Conservation (phyloP, 345 rosid genomes). For the Pelargonium nanum region DNA sequence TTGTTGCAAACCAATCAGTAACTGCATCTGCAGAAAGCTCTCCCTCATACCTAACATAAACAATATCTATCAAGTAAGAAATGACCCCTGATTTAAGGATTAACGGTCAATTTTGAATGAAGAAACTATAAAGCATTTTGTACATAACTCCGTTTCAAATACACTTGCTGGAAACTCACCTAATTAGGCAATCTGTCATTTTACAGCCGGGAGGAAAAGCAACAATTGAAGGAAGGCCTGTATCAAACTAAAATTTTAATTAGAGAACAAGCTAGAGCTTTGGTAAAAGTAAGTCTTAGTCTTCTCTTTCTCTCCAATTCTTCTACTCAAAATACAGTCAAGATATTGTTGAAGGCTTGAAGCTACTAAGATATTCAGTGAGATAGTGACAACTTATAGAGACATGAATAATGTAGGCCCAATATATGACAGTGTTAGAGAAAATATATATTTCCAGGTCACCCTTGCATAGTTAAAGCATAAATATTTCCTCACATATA, state of each 20-base stretch:
- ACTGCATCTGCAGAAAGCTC: slow-evolving; percentile 65
- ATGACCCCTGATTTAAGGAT: neutral
- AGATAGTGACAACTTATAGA: neutral
- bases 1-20: slow-evolving; percentile 75
- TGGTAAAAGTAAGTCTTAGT: neutral
- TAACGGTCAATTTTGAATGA: neutral
- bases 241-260: slow-evolving; percentile 16
- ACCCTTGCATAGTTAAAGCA: too few relatives aligned
- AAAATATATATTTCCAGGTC: too few relatives aligned
- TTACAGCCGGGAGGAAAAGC: slow-evolving; percentile 68
- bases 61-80: slow-evolving; percentile 3
- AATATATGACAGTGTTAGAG: too few relatives aligned
- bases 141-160: neutral
- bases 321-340: neutral
- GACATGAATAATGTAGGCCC: neutral
- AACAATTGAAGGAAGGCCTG: slow-evolving; percentile 77
- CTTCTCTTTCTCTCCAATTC: neutral
- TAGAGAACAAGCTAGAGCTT: slow-evolving; percentile 6
- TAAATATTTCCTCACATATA: too few relatives aligned
- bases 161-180: slow-evolving; percentile 38
- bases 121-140: neutral
- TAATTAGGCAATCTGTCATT: slow-evolving; percentile 48
- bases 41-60: slow-evolving; percentile 55
- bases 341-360: too few relatives aligned
- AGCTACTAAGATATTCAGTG: neutral